A percentile compares a stretch with the other conserved stretches of the same genome.
These are phyloP conservation scores for Citrus reticulata DNA, from an alignment of 345 rosid species.

Conservation along the genomic window DNA sequence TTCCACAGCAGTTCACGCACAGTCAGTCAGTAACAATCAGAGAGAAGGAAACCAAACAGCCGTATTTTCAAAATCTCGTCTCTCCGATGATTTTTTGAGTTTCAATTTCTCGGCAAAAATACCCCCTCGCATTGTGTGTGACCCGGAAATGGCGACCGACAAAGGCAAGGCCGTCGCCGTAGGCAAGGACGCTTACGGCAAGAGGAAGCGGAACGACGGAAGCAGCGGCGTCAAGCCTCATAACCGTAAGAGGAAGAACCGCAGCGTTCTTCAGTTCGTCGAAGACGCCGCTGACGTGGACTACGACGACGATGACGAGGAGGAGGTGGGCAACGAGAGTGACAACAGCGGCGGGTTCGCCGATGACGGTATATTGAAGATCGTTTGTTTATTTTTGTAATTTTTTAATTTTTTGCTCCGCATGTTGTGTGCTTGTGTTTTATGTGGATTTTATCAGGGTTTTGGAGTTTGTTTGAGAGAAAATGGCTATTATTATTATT, in stretches of 20 bases:
- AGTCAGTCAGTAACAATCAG: background rate
- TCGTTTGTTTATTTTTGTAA: background rate
- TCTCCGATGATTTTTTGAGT: background rate
- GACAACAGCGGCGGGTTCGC: slow-evolving; percentile 37
- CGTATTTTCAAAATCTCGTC: background rate
- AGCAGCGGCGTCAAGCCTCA: slow-evolving; percentile 32
- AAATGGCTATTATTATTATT: background rate
- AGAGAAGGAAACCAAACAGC: background rate
- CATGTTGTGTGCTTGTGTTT: background rate
- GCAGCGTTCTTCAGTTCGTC: slow-evolving; percentile 59
- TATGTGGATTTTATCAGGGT: slow-evolving; percentile 10
- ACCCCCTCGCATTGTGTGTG: background rate
- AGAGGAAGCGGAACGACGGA: slow-evolving; percentile 29
- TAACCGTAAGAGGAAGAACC: slow-evolving; percentile 37
- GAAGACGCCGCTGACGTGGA: slow-evolving; percentile 53
- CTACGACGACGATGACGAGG: slow-evolving; percentile 25
- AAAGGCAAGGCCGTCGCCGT: slow-evolving; percentile 13
- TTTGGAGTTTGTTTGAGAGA: background rate
- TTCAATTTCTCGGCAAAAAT: background rate
- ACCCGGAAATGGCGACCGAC: slow-evolving; percentile 4
- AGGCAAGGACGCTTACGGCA: background rate
- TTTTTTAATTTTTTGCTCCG: background rate
- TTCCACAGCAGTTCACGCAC: too few species aligned
- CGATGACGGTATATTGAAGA: slow-evolving; percentile 23
- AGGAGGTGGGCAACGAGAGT: slow-evolving; percentile 17